phyloP scores from a whole-genome alignment of 2,329 filamentous ascomycete species.

The Xylariaceae sp. region DNA sequence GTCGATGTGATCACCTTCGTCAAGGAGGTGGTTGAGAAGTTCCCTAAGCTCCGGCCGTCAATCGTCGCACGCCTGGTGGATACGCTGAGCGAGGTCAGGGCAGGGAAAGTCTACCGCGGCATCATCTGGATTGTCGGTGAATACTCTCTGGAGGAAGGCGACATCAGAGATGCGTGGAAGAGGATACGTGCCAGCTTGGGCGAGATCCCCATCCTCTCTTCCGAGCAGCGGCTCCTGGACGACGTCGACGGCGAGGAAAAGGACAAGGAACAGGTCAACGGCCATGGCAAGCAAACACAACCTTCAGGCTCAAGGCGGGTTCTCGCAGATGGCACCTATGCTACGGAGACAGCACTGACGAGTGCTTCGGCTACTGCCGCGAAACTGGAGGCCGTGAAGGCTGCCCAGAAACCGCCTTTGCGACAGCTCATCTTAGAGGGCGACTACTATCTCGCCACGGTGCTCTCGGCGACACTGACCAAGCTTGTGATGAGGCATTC shows the following conservation, averaged over 20 bases:
- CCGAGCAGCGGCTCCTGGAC: conserved; percentile 85
- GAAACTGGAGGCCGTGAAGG: conserved; percentile 91
- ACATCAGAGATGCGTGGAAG: conserved; percentile 96
- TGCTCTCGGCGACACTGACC: conserved; percentile 90
- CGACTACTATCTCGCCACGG: conserved; percentile 91
- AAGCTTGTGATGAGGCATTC: conserved; percentile 97
- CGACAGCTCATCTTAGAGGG: conserved; percentile 93
- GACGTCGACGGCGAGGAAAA: conserved; percentile 66
- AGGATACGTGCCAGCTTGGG: conserved; percentile 87
- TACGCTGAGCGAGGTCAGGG: conserved; percentile 85
- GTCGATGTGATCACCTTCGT: conserved; percentile 98
- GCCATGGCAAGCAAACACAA: conserved; percentile 65
- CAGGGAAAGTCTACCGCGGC: conserved; percentile 94
- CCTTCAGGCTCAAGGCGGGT: conserved; percentile 85
- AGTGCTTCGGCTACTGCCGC: conserved; percentile 85
- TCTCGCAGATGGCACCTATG: conserved; percentile 92
- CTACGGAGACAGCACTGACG: conserved; percentile 91
- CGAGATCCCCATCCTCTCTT: conserved; percentile 93
- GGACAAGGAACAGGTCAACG: conserved; percentile 62
- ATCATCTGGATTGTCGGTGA: conserved; percentile 98
- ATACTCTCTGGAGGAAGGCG: conserved; percentile 87
- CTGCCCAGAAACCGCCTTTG: conserved; percentile 90
- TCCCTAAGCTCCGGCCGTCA: conserved; percentile 77
- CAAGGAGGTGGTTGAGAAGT: conserved; percentile 98
- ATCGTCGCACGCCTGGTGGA: conserved; percentile 86